These are phyloP conservation scores for Trichomonas vaginalis DNA, from an alignment of 208 protist genomes.

Conservation along the genomic window DNA sequence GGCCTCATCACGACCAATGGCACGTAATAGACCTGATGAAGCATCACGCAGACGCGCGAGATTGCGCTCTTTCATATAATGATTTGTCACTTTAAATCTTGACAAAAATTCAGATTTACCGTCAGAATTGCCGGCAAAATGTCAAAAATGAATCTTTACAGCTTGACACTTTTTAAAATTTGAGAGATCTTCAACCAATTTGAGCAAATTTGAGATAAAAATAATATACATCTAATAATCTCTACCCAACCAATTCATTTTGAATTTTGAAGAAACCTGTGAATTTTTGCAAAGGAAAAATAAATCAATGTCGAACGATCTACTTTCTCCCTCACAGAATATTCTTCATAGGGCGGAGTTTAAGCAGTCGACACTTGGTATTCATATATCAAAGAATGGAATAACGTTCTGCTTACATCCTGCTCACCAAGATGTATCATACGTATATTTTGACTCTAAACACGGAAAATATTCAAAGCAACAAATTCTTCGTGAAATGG, in stretches of 20 bases:
- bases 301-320: too few relatives aligned
- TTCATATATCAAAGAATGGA: neutral
- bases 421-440: neutral
- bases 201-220: too few relatives aligned
- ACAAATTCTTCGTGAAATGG: neutral
- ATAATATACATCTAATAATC: too few relatives aligned
- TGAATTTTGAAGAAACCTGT: too few relatives aligned
- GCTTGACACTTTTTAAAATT: too few relatives aligned
- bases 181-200: too few relatives aligned
- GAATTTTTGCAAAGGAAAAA: too few relatives aligned
- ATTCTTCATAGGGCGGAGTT: neutral
- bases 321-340: neutral
- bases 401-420: neutral
- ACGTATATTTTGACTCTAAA: neutral
- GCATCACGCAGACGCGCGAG: neutral
- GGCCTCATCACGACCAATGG: neutral
- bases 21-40: neutral
- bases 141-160: too few relatives aligned
- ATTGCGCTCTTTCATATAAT: neutral
- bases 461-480: neutral
- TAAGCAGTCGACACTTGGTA: neutral
- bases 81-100: too few relatives aligned
- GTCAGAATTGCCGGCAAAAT: too few relatives aligned
- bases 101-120: too few relatives aligned
- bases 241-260: too few relatives aligned